Base-by-base conservation (phyloP, 2,329 filamentous ascomycete genomes). In the Dothistroma septosporum region DNA sequence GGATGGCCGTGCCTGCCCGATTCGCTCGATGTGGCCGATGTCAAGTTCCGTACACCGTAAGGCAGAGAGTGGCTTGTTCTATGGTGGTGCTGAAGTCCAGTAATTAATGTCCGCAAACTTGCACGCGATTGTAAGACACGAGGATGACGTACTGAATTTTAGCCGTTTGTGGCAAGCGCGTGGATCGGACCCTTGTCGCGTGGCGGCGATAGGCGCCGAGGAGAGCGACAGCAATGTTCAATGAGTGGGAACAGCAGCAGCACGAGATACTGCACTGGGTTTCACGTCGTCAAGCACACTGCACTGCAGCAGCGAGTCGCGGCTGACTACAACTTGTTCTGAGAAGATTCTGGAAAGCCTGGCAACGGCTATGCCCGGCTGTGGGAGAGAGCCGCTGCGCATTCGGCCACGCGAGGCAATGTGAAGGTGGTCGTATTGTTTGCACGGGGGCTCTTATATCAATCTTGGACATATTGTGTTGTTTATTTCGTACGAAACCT, bases 271-370 rank as follows among this genome's bases (percentile, higher is more conserved):
- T 44, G 41, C 41, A 44, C 14, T 7, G 16, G 14, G 14, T 9
- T 19, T 44, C 47, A 28, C 28, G 47, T 4, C 28, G 47, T 4
- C 11, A 21, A 50, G 21, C 14, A 50, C 28, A 50, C 16, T 31
- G 22, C 28, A 16, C 22, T 12, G 11, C 22, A 50, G 10, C 21
- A 21, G n/a, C 5, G 47, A 50, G 21, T 50, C 28, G 47, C 21
- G 2, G 12, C 47, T 28, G 47, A 50, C 22, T 50, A 28, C 47
- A 50, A 24, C 6, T n/a, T 22, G 53, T 37, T 28, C 14, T 55
- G 33, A 24, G 33, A 55, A 55, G 2, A 21, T 55, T 55, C 53
- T 37, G 19, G 53, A 55, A 55, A 31, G 47, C 47, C 47, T 44
- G 41, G 41, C 41, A n/a, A 44, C 41, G 41, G 41, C 52, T 41